Percentiles rank a stretch among this genome's conserved stretches.
Conservation (phyloP, 2,329 filamentous ascomycete species). For the Beauveria sp. region DNA sequence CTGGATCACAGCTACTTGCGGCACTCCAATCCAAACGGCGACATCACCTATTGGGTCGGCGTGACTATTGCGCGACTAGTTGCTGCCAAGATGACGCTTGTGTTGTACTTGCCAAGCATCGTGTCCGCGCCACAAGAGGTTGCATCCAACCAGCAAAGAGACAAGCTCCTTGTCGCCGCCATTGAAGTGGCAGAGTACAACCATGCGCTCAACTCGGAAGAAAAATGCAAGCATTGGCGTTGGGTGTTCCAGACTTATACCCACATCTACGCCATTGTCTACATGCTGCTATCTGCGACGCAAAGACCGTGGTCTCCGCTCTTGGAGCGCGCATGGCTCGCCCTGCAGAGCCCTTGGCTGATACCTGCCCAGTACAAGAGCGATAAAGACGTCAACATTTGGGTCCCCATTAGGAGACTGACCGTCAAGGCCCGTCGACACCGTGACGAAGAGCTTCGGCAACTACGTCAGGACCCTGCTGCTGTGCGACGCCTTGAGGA, state of each 20-base stretch:
- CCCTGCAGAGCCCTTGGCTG: constrained; percentile 37
- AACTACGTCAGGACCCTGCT: constrained; percentile 22
- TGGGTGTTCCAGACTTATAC: constrained; percentile 54
- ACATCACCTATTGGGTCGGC: constrained; percentile 31
- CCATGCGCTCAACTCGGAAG: constrained; percentile 44
- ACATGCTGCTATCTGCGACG: constrained; percentile 43
- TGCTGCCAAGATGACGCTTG: constrained; percentile 45
- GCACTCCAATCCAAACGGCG: constrained; percentile 23
- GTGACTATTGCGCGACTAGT: constrained; percentile 36
- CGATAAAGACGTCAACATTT: constrained; percentile 27
- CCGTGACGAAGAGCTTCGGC: constrained; percentile 27
- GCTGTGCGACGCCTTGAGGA: constrained; percentile 22
- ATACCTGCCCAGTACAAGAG: constrained; percentile 24
- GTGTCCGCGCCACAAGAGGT: constrained; percentile 32
- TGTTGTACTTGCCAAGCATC: constrained; percentile 45
- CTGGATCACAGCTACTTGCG: constrained; percentile 37
- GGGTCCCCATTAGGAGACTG: constrained; percentile 33
- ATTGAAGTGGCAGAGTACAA: constrained; percentile 51
- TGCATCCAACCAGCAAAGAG: constrained; percentile 30
- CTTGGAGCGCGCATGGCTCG: constrained; percentile 40
- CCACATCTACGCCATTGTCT: constrained; percentile 52
- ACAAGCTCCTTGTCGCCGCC: constrained; percentile 40
- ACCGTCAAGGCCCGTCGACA: constrained; percentile 31
- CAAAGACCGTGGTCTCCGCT: constrained; percentile 37
- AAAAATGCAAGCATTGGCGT: constrained; percentile 41